phyloP scores from a whole-genome alignment of 306 rosid genomes.

The Abrus pulchellus region DNA sequence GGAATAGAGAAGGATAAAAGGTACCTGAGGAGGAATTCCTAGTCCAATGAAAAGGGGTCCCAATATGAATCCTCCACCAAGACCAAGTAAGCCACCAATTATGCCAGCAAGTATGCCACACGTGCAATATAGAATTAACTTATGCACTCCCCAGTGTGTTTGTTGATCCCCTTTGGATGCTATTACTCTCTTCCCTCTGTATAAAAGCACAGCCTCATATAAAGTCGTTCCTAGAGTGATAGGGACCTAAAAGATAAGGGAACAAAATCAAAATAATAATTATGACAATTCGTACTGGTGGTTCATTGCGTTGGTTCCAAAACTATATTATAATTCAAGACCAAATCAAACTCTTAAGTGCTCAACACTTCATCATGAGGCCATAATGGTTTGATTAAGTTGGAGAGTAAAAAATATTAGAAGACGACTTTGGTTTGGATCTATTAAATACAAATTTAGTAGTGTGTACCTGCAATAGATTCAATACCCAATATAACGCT shows the following conservation, averaged over 20 bases:
- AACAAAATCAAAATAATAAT: not conserved
- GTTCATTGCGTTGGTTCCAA: not conserved
- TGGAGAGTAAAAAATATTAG: not conserved
- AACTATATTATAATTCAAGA: not conserved
- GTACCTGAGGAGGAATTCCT: conserved; percentile 86
- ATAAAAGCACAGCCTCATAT: conserved; percentile 52
- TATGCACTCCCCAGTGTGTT: conserved; percentile 62
- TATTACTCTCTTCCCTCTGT: conserved; percentile 65
- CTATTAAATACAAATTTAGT: not conserved
- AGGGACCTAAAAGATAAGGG: conserved; percentile 41
- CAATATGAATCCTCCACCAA: conserved; percentile 87
- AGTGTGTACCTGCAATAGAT: conserved; percentile 62
- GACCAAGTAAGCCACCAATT: conserved; percentile 82
- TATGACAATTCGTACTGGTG: not conserved
- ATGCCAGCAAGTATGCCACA: conserved; percentile 74
- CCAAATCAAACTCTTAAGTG: conserved; percentile 16
- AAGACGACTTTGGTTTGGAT: conserved; percentile 5
- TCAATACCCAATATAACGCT: conserved; percentile 60
- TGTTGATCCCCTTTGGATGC: conserved; percentile 67
- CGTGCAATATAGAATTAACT: conserved; percentile 55
- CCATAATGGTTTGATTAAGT: not conserved
- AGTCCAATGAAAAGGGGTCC: conserved; percentile 85
- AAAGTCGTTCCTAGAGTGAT: conserved; percentile 41
- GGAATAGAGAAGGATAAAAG: not conserved
- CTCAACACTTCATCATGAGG: not conserved